Evolutionary conservation across 2,329 filamentous ascomycete species (phyloP).

Genomic region (Fusarium sp.): DNA sequence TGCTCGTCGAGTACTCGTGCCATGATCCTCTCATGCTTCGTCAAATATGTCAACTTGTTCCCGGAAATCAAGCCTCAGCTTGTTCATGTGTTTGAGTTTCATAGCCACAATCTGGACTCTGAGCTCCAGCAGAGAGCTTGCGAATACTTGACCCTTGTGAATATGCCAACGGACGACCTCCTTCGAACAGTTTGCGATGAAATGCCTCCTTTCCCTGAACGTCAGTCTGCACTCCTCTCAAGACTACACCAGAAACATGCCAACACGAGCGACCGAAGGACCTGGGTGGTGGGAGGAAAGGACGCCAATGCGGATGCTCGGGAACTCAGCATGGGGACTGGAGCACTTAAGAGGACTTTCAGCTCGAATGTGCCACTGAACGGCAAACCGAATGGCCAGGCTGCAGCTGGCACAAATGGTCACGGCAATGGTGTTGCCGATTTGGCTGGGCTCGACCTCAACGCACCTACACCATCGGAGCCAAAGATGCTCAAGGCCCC

Average conservation of each 20-base stretch:
- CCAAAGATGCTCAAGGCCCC: constrained; percentile 72
- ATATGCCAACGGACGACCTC: constrained; percentile 87
- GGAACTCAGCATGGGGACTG: constrained; percentile 84
- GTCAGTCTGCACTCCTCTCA: constrained; percentile 90
- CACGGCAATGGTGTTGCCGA: constrained; percentile 69
- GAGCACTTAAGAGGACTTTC: constrained; percentile 87
- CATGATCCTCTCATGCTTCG: constrained; percentile 93
- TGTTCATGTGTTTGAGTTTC: constrained; percentile 87
- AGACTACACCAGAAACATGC: constrained; percentile 94
- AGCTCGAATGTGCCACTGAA: constrained; percentile 68
- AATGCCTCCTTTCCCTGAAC: constrained; percentile 97
- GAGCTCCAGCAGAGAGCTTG: constrained; percentile 97
- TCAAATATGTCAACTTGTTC: constrained; percentile 98
- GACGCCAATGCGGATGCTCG: constrained; percentile 86
- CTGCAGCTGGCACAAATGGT: constrained; percentile 63
- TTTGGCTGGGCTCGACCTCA: constrained; percentile 85
- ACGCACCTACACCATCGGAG: constrained; percentile 66
- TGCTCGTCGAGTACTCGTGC: constrained; percentile 91
- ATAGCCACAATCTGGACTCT: constrained; percentile 93
- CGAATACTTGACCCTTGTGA: constrained; percentile 90
- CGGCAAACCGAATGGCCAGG: constrained; percentile 58
- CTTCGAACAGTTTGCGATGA: constrained; percentile 95
- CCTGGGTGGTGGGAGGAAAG: constrained; percentile 98
- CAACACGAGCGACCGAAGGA: constrained; percentile 92
- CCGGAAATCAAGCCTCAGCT: constrained; percentile 98